Base-by-base conservation (phyloP, 2,329 filamentous ascomycete species). In the Trichoderma oligosporum region DNA sequence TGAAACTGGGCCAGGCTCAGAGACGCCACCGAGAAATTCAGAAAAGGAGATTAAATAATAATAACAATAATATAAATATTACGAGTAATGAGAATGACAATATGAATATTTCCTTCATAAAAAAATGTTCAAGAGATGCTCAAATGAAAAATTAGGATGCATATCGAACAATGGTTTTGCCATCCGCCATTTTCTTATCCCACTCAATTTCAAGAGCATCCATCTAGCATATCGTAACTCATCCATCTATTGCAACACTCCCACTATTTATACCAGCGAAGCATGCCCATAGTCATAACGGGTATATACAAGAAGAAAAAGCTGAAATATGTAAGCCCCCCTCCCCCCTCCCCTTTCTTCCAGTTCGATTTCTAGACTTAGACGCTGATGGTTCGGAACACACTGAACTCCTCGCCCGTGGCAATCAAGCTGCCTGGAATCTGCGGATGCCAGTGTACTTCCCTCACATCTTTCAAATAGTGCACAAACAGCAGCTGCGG, bases 361-460 rank as follows among this genome's bases (percentile, higher is more conserved):
- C 27, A 24, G 12, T 8, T n/a, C 47, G 8, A 5, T 7, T 16
- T 31, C 24, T 25, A n/a, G n/a, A 24, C 16, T 36, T 80, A 92
- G 56, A 92, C 88, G 70, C 87, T 91, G 68, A 93, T 93, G 1
- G 89, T 92, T 71, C 88, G 86, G 74, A 92, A 89, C 47, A 91
- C 85, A 68, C 87, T 89, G 74, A 99, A 97, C 73, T 86, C 86
- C 67, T 91, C 88, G 8, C 94, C 94, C 0, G 94, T 99, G 2
- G 91, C 91, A 74, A 97, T 86, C 60, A 97, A 76, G 31, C 85
- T 86, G 27, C 94, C 94, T 0, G 91, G 89, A 70, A 97, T 96
- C 77, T 99, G 94, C 31, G 88, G 89, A 76, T 97, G 93, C 93
- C 94, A 99, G 76, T 99, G 94, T 35, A 92, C 77, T 75, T 99